Percentiles rank a stretch among this genome's conserved stretches.
Conservation (phyloP, 192 early-diverging fungal species). For the Coemansia asiatica region DNA sequence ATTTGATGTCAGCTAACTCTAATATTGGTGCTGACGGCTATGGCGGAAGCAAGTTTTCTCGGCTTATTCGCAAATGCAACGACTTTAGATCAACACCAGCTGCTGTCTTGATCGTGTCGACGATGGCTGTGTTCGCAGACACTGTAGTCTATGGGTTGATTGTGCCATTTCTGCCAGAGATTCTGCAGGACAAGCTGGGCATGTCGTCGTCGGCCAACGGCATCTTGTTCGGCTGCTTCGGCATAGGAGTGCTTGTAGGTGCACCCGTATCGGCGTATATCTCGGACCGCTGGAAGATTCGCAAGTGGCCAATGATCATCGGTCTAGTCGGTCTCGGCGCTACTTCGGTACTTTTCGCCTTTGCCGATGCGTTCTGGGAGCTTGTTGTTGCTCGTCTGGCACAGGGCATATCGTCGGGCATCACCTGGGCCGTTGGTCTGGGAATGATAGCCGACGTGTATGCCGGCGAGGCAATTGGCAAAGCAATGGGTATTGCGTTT, state of each 20-base stretch:
- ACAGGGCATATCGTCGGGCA: constrained; percentile 72
- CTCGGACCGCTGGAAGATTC: constrained; percentile 69
- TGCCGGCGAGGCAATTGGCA: constrained; percentile 60
- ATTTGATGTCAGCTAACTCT: neutral
- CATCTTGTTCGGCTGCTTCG: constrained; percentile 71
- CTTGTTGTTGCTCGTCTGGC: constrained; percentile 68
- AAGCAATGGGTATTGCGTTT: constrained; percentile 73
- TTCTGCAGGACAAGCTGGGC: constrained; percentile 62
- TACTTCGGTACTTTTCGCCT: constrained; percentile 64
- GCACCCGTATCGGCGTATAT: constrained; percentile 70
- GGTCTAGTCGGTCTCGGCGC: constrained; percentile 66
- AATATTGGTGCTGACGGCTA: constrained; percentile 17
- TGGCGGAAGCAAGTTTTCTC: constrained; percentile 25
- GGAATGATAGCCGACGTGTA: constrained; percentile 75
- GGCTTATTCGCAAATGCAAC: constrained; percentile 34
- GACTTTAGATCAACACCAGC: constrained; percentile 46
- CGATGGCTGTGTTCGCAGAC: constrained; percentile 65
- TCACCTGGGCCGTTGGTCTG: constrained; percentile 71
- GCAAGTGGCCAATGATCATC: constrained; percentile 73
- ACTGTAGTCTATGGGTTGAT: constrained; percentile 72
- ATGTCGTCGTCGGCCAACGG: constrained; percentile 62
- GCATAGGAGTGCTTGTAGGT: constrained; percentile 63
- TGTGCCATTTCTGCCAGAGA: constrained; percentile 68
- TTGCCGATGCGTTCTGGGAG: constrained; percentile 64
- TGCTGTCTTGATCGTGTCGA: constrained; percentile 41